These are phyloP conservation scores for Dactylellina drechsleri DNA, from an alignment of 2,329 filamentous ascomycete genomes.

Conservation along the genomic window DNA sequence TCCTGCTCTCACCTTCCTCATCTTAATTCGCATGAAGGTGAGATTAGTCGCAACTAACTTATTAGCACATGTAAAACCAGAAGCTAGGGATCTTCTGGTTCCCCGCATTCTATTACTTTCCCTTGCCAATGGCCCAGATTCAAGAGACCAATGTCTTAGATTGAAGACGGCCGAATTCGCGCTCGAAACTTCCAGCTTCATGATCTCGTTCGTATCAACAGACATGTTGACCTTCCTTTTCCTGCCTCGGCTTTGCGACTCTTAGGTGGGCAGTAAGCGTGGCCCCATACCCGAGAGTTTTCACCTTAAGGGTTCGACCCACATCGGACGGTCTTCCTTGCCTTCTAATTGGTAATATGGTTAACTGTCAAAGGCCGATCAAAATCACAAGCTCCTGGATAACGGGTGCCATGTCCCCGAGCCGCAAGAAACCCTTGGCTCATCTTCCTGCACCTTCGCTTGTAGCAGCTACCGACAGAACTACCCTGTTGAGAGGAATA, in stretches of 20 bases:
- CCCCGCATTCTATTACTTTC: slow-evolving; percentile 29
- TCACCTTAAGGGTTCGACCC: slow-evolving; percentile 28
- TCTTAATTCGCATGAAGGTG: background rate
- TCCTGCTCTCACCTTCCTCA: slow-evolving; percentile 9
- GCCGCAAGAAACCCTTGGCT: slow-evolving; percentile 6
- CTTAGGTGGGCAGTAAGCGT: slow-evolving; percentile 4
- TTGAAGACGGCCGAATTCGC: slow-evolving; percentile 15
- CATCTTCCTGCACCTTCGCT: slow-evolving; percentile 25
- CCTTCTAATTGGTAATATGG: slow-evolving; percentile 20
- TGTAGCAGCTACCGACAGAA: slow-evolving; percentile 4
- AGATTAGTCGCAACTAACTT: background rate
- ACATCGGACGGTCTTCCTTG: slow-evolving; percentile 26
- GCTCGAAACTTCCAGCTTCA: slow-evolving; percentile 4
- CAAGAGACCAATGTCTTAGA: slow-evolving; percentile 24
- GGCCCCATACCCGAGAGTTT: slow-evolving; percentile 26
- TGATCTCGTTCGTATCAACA: slow-evolving; percentile 17
- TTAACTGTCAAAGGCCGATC: slow-evolving; percentile 22
- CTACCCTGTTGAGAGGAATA: slow-evolving; percentile 7
- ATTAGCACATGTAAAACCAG: background rate
- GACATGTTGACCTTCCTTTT: slow-evolving; percentile 35
- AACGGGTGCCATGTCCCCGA: slow-evolving; percentile 14
- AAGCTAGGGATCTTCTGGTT: slow-evolving; percentile 2
- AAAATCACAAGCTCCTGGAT: slow-evolving; percentile 46
- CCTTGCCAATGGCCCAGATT: slow-evolving; percentile 8
- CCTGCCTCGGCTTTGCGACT: slow-evolving; percentile 40